Evolutionary conservation across 1,284 basidiomycete species (phyloP), one percentile per base, ranked within the genome.

Genomic region (Sparassis latifolia): DNA sequence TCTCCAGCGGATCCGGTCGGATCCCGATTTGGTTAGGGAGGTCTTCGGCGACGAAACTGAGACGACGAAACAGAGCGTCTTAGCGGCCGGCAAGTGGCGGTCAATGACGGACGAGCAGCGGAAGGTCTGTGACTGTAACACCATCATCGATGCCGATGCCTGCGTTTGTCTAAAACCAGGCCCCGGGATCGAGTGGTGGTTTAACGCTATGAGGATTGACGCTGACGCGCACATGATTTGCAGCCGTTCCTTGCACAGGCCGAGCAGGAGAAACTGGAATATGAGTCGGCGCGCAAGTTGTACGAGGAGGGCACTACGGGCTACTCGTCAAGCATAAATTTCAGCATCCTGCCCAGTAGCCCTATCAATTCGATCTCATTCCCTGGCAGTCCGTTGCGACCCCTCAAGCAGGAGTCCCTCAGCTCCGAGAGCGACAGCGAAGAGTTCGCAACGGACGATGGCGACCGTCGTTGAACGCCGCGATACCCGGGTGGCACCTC

Each of bases 31-130:
- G 33, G 86, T 91, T 20, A 76, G 70, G 56, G 84, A 87, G 28
- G 85, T 97, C 12, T 96, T 96, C 71, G 90, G 88, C n/a, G 86
- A 89, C 47, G 93, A 96, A 72, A 86, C 83, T 42, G 94, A 96
- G 71, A 95, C 95, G 3, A 95, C 94, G 38, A 90, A 89, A 70
- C 95, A 97, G 73, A 94, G 91, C 69, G 91, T 95, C 3, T 76
- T 97, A 47, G 94, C 94, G 47, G 94, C 94, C 44, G 85, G 86
- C 55, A 88, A 88, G 68, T 97, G 94, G 94, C 79, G 93, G 56
- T 84, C 82, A 47, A 88, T 97, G 79, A 86, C 84, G 42, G 92
- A 95, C 67, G 89, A 87, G 41, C 92, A 97, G 71, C 86, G 93
- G 66, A 89, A 89, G 79, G 91, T 92, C 62, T 51, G 75, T 48